Evolutionary conservation across 192 early-diverging fungal species (phyloP).

Genomic region (Umbelopsis sp.): DNA sequence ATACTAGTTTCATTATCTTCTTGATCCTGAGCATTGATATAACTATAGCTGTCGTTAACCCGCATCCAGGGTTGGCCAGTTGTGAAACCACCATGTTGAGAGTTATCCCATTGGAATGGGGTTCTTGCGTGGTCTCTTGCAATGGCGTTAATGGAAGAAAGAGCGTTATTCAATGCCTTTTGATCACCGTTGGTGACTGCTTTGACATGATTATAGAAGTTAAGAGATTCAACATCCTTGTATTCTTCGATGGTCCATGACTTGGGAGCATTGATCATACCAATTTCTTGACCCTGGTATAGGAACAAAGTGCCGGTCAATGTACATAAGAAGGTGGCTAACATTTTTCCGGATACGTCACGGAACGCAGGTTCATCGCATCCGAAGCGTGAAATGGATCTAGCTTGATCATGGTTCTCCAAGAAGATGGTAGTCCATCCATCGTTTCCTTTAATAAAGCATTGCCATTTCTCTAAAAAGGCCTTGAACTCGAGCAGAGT

Average conservation of each 20-base stretch:
- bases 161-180: neutral
- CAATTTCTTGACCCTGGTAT: neutral
- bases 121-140: neutral
- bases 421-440: neutral
- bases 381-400: neutral
- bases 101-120: neutral
- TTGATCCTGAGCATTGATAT: neutral
- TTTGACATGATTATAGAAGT: neutral
- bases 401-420: constrained; percentile 3
- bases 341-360: neutral
- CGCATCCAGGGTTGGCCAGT: constrained; percentile 3
- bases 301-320: neutral
- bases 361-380: neutral
- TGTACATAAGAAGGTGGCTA: neutral
- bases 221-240: neutral
- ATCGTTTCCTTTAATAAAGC: neutral
- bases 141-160: neutral
- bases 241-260: neutral
- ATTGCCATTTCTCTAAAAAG: neutral
- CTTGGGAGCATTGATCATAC: neutral
- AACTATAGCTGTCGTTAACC: neutral
- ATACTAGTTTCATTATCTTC: neutral
- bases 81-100: neutral
- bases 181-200: neutral
- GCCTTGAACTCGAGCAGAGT: neutral